Evolutionary conservation across 495 filamentous ascomycete species (phyloP).

Genomic region (Rusavskia elegans): DNA sequence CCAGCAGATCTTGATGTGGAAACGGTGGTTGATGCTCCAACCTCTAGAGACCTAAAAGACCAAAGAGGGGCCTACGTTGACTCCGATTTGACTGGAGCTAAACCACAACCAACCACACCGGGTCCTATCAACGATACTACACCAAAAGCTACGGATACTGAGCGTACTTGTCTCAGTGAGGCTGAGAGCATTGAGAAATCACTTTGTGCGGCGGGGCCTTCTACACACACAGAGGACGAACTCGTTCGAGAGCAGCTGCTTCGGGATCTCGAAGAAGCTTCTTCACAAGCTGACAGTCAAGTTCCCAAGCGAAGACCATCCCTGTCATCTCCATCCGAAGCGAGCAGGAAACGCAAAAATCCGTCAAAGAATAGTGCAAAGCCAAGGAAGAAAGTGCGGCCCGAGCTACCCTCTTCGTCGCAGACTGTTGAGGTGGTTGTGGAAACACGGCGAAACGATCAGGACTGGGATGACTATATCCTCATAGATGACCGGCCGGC

Average conservation of each 20-base stretch:
- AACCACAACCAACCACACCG: too few species aligned
- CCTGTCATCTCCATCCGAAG: background rate
- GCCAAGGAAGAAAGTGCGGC: slow-evolving; percentile 2
- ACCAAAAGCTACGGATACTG: background rate
- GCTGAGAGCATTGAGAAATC: background rate
- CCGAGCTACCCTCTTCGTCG: background rate
- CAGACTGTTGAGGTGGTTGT: background rate
- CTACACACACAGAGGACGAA: slow-evolving; percentile 7
- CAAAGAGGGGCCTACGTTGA: too few species aligned
- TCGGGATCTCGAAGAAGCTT: slow-evolving; percentile 11
- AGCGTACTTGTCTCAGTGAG: background rate
- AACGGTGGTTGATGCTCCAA: too few species aligned
- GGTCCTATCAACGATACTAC: background rate
- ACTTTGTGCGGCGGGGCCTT: background rate
- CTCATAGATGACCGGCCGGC: background rate
- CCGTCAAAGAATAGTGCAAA: background rate
- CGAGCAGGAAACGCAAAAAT: slow-evolving; percentile 6
- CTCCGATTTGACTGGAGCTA: too few species aligned
- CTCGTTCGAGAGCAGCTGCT: slow-evolving; percentile 11
- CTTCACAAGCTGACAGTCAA: slow-evolving; percentile 6
- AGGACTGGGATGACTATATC: background rate
- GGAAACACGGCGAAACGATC: background rate
- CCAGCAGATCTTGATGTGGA: too few species aligned
- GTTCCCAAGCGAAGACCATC: background rate
- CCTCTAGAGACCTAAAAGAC: too few species aligned